Base-by-base conservation (phyloP, 306 rosid genomes). In the Medicago arabica region DNA sequence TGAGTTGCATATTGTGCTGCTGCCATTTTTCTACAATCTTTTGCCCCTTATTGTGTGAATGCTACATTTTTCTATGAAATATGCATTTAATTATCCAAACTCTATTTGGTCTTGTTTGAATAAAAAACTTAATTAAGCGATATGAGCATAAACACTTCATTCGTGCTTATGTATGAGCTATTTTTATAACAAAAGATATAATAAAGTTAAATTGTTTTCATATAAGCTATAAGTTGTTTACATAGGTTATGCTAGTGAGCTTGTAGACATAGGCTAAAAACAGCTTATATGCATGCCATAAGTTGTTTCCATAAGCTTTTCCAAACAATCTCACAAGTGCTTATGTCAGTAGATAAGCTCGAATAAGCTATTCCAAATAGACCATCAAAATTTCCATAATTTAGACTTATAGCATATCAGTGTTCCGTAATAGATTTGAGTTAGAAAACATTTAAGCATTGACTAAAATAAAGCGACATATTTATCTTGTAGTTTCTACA, bases 1-100 rank as follows among this genome's bases (percentile, higher is more conserved):
- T n/a, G 8, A 40, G 73, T 70, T 83, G 40, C 68, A 41, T 62
- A 67, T 61, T 34, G 6, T 46, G 16, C 7, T 78, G 47, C 55
- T 78, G 44, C 50, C 28, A 31, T 36, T 64, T 73, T 40, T 59
- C n/a, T 69, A 38, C 76, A 21, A 69, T 39, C 49, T 57, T 57
- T 25, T 74, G 18, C 59, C 13, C 44, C 25, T 12, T 13, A 53
- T 9, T 25, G 61, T 31, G n/a, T 46, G 53, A 64, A 64, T 70
- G 31, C 31, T 57, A 44, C 7, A 28, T n/a, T 18, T 8, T 66
- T 38, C 12, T 16, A 8, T 53, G 23, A 41, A 49, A 4, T 34
- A 4, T 34, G 7, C 38, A 34, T 34, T 34, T 34, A 34, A 14
- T 2, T 49, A 1, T n/a, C 1, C 54, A 14, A 2, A 5, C 7